Evolutionary conservation across 495 filamentous ascomycete species (phyloP), one percentile per base, ranked within the genome.

Genomic region (Tuber melanosporum): DNA sequence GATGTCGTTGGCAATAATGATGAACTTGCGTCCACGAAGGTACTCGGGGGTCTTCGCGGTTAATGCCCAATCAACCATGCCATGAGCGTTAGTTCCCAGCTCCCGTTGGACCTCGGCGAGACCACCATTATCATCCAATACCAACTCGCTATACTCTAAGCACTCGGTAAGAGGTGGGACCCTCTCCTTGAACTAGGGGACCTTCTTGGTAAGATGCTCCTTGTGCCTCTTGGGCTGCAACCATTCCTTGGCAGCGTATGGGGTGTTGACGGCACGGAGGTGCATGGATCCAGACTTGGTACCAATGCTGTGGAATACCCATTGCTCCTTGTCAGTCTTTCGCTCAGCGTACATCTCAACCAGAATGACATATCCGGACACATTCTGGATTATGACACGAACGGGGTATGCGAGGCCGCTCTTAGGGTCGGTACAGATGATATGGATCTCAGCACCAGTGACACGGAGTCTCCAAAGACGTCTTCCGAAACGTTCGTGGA

Each of bases 181-280:
- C 87, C 93, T 93, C 52, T 93, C 91, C 43, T 89, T 88, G 71
- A 98, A 85, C 47, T 88, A 86, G 6, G 92, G 87, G 74, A 94
- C 89, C 83, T 91, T 92, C 80, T 88, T 87, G 69, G 91, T 98
- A 74, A 99, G 84, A 85, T 99, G 95, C 72, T 96, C 95, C 90
- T 96, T 98, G 91, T 98, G 98, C 75, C 95, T 90, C 90, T 98
- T 99, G 78, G 95, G 95, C 86, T 99, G 95, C 79, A 98, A 88
- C 91, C 94, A 97, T 84, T 97, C 96, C 89, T 98, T 99, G 82
- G 94, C 97, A 43, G 94, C 92, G 86, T 99, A 98, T 36, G 95
- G 95, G 12, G 95, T 93, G 44, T 90, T 91, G 62, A 98, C 94
- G 9, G 94, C 90, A 77, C 94, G 88, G 84, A 98, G 87, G 83